Base-by-base conservation (phyloP, 2,329 filamentous ascomycete genomes). In the Ophiostoma australiae region DNA sequence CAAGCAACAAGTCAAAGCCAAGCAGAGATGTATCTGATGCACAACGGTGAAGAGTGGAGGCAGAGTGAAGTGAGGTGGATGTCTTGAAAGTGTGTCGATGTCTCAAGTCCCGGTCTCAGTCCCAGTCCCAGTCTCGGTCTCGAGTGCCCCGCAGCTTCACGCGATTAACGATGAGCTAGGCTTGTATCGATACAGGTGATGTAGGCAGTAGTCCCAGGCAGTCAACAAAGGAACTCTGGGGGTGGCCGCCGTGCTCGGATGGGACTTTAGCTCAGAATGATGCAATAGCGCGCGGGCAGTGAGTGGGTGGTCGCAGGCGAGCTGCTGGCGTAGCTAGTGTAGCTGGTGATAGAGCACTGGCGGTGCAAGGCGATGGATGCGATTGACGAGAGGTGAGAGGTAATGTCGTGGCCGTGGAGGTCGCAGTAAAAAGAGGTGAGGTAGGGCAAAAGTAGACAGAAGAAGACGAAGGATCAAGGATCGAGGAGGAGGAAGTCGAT, bases 111-210 rank as follows among this genome's bases (percentile, higher is more conserved):
- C 48, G 48, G 52, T 58, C 52, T 23, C 52, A 13, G n/a, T 13
- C 37, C 10, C 37, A 39, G 37, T 39, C 10, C 37, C 37, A 61
- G n/a, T 27, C 27, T 61, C 27, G n/a, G 23, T 63, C 27, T 63
- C 58, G 58, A 63, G 27, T 63, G 58, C 58, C 58, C 58, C 58
- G 58, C 58, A 31, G 58, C 58, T 63, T 61, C 58, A 17, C 58
- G 52, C 52, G 52, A n/a, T 27, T 58, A 17, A 27, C 17, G 52
- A 63, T 27, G 58, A 63, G 58, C 58, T 63, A 63, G 58, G 27
- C 5, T 23, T 7, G 11, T n/a, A 31, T n/a, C 10, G 8, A 58
- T n/a, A 58, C 27, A 31, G 27, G 23, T 58, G 23, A 31, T 23
- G n/a, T n/a, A 63, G 58, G 15, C 23, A 10, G 23, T 17, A 33